Percentiles rank a stretch among this genome's conserved stretches.
These are phyloP conservation scores for Picea sitchensis DNA, from an alignment of 75 land plant species.

Conservation along the genomic window DNA sequence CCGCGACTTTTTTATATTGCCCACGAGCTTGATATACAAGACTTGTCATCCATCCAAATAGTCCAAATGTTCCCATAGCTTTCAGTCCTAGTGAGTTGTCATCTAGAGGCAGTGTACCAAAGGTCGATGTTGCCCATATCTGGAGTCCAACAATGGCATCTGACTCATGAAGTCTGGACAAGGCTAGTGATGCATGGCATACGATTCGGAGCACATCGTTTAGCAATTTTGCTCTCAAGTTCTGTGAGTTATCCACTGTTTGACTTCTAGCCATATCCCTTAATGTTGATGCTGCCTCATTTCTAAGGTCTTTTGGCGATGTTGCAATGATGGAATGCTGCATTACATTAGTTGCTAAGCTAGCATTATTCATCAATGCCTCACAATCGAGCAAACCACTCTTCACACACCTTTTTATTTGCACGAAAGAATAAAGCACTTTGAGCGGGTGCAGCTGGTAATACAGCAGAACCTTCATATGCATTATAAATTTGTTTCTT, in stretches of 20 bases:
- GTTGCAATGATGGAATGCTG: slow-evolving; percentile 70
- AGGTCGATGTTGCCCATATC: slow-evolving; percentile 62
- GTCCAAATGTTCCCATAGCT: slow-evolving; percentile 22
- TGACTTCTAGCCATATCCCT: slow-evolving; percentile 50
- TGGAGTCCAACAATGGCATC: slow-evolving; percentile 77
- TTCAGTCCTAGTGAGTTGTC: slow-evolving; percentile 32
- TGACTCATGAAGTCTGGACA: slow-evolving; percentile 67
- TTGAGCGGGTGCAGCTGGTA: slow-evolving; percentile 47
- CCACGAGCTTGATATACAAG: slow-evolving; percentile 82
- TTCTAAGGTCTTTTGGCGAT: slow-evolving; percentile 68
- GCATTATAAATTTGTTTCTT: slow-evolving; percentile 96
- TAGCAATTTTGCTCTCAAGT: slow-evolving; percentile 36
- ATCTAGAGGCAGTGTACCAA: slow-evolving; percentile 61
- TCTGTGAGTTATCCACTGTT: slow-evolving; percentile 34
- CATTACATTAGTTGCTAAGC: slow-evolving; percentile 75
- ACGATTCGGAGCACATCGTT: slow-evolving; percentile 60
- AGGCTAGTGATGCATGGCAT: slow-evolving; percentile 68
- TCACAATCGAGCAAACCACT: slow-evolving; percentile 99
- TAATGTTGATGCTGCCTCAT: slow-evolving; percentile 41
- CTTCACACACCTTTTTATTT: slow-evolving; percentile 97
- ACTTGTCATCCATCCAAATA: slow-evolving; percentile 84
- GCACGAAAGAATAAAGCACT: slow-evolving; percentile 89
- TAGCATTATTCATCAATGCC: slow-evolving; percentile 94
- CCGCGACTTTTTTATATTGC: slow-evolving; percentile 88
- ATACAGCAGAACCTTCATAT: slow-evolving; percentile 84